Base-by-base conservation (phyloP, 1,284 basidiomycete genomes). In the Apiotrichum domesticum region DNA sequence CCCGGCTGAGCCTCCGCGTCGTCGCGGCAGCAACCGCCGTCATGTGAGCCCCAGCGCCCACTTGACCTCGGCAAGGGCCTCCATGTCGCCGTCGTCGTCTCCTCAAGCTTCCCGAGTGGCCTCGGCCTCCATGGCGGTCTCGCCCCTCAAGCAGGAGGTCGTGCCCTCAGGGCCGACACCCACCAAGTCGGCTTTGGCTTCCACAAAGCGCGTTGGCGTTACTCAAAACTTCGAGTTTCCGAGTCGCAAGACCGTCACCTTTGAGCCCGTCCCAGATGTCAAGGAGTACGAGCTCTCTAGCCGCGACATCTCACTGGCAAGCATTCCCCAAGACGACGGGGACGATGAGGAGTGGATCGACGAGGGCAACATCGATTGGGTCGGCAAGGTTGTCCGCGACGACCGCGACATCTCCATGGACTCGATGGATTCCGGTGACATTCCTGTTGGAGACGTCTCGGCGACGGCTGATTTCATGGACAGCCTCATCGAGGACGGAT, bases 221-320 rank as follows among this genome's bases (percentile, higher is more conserved):
- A 54, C 61, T 51, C 46, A 65, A 51, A 47, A 57, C 49, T 59
- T 68, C 73, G 55, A 82, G 73, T 68, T 80, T 81, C 56, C 82
- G 80, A 66, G 81, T 81, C 78, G 84, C 61, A 77, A 92, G 75
- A 93, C 86, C 0, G 93, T 96, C 48, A 90, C 86, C 0, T 96
- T 91, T 65, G 83, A 90, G 72, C 85, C 88, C 64, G 81, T 85
- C 7, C 90, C 89, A 63, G 90, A 95, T 64, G 90, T 96, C 33
- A 79, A 94, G 57, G 91, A 95, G 72, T 91, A 90, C 70, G 86
- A 89, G 57, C 76, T 80, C 14, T 83, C 85, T 45, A 84, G 85
- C 44, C 74, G 78, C n/a, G 76, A 79, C 21, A 78, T 81, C 33
- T 75, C 71, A 10, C 71, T 71, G 39, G 79, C 78, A 35, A 73